Percentiles rank a stretch among this genome's conserved stretches.
Conservation (phyloP, 2,329 filamentous ascomycete species). For the Talaromyces sp. region DNA sequence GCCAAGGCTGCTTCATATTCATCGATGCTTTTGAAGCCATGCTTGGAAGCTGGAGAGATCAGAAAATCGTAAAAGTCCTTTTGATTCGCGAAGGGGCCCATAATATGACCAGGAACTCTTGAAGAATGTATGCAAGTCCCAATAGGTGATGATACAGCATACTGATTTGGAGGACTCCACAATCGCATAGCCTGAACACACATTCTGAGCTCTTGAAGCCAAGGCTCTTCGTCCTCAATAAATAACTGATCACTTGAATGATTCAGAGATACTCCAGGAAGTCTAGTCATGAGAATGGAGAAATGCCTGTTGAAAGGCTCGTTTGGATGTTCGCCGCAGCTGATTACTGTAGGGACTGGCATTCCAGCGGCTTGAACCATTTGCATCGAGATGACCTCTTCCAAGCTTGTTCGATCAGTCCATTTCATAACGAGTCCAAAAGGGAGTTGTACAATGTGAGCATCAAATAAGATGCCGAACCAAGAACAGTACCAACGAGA, state of each 20-base stretch:
- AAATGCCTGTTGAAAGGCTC: slow-evolving; percentile 21
- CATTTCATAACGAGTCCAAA: slow-evolving; percentile 42
- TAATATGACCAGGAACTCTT: slow-evolving; percentile 32
- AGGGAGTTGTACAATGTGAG: slow-evolving; percentile 32
- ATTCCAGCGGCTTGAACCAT: slow-evolving; percentile 34
- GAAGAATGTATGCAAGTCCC: slow-evolving; percentile 30
- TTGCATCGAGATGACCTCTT: slow-evolving; percentile 37
- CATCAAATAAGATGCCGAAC: slow-evolving; percentile 25
- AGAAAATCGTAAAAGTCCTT: slow-evolving; percentile 31
- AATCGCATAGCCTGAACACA: slow-evolving; percentile 35
- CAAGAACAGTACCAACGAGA: slow-evolving; percentile 32
- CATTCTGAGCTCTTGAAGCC: slow-evolving; percentile 33
- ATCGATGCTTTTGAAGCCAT: slow-evolving; percentile 27
- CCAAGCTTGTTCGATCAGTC: slow-evolving; percentile 34
- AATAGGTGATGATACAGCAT: slow-evolving; percentile 31
- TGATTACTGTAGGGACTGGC: slow-evolving; percentile 33
- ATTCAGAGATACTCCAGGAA: slow-evolving; percentile 33
- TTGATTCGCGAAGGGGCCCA: slow-evolving; percentile 30
- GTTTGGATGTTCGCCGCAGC: slow-evolving; percentile 32
- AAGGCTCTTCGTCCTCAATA: slow-evolving; percentile 29
- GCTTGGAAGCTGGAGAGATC: slow-evolving; percentile 20
- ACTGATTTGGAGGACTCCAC: slow-evolving; percentile 29
- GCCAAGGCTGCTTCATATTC: slow-evolving; percentile 27
- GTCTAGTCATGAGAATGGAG: slow-evolving; percentile 44
- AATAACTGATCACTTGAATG: slow-evolving; percentile 28